phyloP scores from a whole-genome alignment of 495 filamentous ascomycete species.

The Pseudomonodictys pantanalensis region DNA sequence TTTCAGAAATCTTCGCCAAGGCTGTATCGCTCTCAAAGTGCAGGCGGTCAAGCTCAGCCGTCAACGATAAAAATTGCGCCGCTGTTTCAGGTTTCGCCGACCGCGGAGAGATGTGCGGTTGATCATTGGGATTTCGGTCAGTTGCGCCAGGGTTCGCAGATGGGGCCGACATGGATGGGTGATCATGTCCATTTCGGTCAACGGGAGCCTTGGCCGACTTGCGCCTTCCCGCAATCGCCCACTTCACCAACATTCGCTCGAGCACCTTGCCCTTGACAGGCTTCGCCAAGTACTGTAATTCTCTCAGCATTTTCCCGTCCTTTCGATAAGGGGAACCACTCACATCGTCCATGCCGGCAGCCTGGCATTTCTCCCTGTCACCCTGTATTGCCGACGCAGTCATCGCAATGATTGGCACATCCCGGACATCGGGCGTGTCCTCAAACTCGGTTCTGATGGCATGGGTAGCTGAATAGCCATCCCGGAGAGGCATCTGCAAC shows the following conservation, averaged over 20 bases:
- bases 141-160: background rate
- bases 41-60: constrained; percentile 25
- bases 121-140: constrained; percentile 12
- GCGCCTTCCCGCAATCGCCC: constrained; percentile 39
- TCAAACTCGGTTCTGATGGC: constrained; percentile 64
- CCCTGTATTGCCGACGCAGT: constrained; percentile 80
- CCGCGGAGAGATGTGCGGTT: constrained; percentile 7
- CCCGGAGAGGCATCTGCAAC: constrained; percentile 28
- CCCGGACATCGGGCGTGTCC: constrained; percentile 45
- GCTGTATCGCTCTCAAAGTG: constrained; percentile 31
- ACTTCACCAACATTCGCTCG: constrained; percentile 66
- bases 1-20: constrained; percentile 14
- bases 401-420: constrained; percentile 75
- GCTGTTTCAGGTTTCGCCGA: constrained; percentile 26
- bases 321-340: background rate
- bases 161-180: background rate
- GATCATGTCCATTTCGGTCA: constrained; percentile 14
- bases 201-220: constrained; percentile 21
- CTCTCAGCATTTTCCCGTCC: constrained; percentile 12
- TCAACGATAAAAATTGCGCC: constrained; percentile 12
- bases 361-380: constrained; percentile 72
- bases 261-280: constrained; percentile 66
- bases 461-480: constrained; percentile 75
- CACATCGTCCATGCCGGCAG: constrained; percentile 72
- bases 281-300: constrained; percentile 66